Conservation (phyloP, 768 basidiomycete species). For the Rhodosporidiobolus odoratus region DNA sequence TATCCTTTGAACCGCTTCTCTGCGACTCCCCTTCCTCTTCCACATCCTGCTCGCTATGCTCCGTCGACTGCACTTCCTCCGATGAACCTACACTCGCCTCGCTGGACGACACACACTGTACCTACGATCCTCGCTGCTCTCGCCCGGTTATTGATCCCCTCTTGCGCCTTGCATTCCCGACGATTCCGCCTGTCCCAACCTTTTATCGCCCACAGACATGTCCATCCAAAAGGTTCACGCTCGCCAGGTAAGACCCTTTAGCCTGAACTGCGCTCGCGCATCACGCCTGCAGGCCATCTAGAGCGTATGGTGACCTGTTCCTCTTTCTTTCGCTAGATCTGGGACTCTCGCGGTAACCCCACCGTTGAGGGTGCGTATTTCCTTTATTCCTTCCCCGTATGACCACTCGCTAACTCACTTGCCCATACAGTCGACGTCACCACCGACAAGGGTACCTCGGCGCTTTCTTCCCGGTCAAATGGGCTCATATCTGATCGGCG, state of each 20-base stretch:
- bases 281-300: background rate
- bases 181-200: background rate
- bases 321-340: conserved; percentile 62
- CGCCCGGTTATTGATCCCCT: no score
- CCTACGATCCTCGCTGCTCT: no score
- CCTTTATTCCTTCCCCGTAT: background rate
- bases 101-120: no score
- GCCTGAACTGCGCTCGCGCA: background rate
- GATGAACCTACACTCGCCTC: no score
- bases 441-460: conserved; percentile 44
- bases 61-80: no score
- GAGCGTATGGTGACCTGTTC: background rate
- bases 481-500: conserved; percentile 58
- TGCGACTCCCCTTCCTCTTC: no score
- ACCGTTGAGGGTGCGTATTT: conserved; percentile 41
- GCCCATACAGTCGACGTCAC: conserved; percentile 35
- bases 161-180: no score
- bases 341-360: conserved; percentile 97
- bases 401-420: background rate
- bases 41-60: no score
- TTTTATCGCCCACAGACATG: conserved; percentile 2
- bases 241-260: conserved; percentile 37
- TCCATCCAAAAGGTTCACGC: conserved; percentile 38
- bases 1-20: no score
- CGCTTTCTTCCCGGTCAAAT: background rate